phyloP scores from a whole-genome alignment of 179 eudicot genomes.

The Silene coronaria region DNA sequence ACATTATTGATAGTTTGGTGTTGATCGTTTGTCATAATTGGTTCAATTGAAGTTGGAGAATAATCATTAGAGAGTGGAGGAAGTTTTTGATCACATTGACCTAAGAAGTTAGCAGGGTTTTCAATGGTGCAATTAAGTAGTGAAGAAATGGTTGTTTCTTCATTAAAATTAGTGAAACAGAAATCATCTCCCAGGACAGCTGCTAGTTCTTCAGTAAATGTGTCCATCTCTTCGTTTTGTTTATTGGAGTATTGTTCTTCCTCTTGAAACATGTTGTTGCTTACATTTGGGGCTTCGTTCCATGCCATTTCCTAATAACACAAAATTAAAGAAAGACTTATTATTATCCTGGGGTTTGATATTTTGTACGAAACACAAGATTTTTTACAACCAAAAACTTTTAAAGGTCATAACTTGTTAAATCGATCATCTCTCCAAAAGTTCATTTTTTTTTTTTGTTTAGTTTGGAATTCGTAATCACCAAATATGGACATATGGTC shows the following conservation, averaged over 20 bases:
- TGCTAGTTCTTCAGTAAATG: slow-evolving; percentile 7
- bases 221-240: background rate
- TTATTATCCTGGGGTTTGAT: too few relatives aligned
- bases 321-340: background rate
- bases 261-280: too few relatives aligned
- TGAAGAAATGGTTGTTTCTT: background rate
- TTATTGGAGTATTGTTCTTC: too few relatives aligned
- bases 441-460: too few relatives aligned
- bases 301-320: background rate
- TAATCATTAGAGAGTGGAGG: background rate
- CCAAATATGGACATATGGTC: too few relatives aligned
- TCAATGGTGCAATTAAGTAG: background rate
- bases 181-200: slow-evolving; percentile 2
- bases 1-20: background rate
- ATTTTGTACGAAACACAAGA: too few relatives aligned
- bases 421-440: too few relatives aligned
- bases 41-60: background rate
- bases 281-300: background rate
- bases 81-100: background rate
- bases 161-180: background rate
- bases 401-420: too few relatives aligned
- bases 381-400: too few relatives aligned
- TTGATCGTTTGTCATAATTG: background rate
- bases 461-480: too few relatives aligned
- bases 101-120: background rate